Evolutionary conservation across 805 yeast species (phyloP), one percentile per base, ranked within the genome.

Genomic region (Trichomonascus vanleenenianus): DNA sequence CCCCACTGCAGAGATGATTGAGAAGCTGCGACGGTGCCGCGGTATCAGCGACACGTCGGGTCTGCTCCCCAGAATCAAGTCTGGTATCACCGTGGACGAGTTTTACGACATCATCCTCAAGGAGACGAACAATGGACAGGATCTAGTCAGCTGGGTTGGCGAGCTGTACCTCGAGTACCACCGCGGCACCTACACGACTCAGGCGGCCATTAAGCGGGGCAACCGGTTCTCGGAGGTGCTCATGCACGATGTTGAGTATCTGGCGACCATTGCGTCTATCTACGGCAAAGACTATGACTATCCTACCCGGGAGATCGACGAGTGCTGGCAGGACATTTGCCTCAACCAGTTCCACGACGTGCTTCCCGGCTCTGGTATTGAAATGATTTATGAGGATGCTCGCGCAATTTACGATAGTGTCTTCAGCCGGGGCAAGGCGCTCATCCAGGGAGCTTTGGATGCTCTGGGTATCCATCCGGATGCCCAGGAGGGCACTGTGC

Each of bases 291-390:
- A 66, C 19, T 91, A 81, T 63, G 68, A 66, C 47, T 91, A 91
- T 61, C 98, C 98, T 2, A 69, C 73, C 30, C 66, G 73, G 33
- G 75, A 80, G 48, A 72, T 91, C 38, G 79, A 81, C 50, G 72
- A 66, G 2, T 63, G 91, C 50, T 91, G 98, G 98, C 91, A 87
- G 61, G 80, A 85, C 62, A 78, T 91, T 16, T 78, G 88, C 50
- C 68, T 93, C 46, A 88, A 96, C 60, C 97, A 91, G 62, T 91
- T 91, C 69, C 98, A 91, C 63, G 98, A 91, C 67, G 97, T 91
- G n/a, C 72, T 93, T 43, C 98, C 98, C 2, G 98, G 98, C 2
- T 83, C 95, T 4, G 86, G 96, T 65, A 91, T 91, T 57, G 96
- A 87, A 51, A 78, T 86, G 79, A 96, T 93, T 11, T 91, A 93